Percentiles rank a stretch among this genome's conserved stretches.
These are phyloP conservation scores for Ophidiomyces ophidiicola DNA, from an alignment of 2,329 filamentous ascomycete species.

Conservation along the genomic window DNA sequence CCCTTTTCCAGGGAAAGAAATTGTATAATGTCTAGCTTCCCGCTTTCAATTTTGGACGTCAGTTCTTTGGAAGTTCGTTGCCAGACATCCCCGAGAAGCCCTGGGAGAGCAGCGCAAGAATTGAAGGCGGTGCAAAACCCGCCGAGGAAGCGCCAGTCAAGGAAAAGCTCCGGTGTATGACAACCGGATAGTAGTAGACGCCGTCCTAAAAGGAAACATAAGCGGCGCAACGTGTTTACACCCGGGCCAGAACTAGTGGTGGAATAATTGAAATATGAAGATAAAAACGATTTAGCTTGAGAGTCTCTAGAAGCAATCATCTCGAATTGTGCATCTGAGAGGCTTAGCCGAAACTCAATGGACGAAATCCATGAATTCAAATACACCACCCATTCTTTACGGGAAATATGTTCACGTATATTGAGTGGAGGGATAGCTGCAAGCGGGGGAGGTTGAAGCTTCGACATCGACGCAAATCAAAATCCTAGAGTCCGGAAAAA, in stretches of 20 bases:
- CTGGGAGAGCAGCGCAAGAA: conserved; percentile 45
- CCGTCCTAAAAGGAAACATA: conserved; percentile 52
- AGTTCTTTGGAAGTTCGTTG: conserved; percentile 24
- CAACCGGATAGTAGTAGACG: conserved; percentile 42
- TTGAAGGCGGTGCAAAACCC: conserved; percentile 56
- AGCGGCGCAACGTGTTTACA: conserved; percentile 45
- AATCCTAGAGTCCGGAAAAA: no score
- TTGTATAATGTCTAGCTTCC: conserved; percentile 25
- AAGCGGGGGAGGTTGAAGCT: conserved; percentile 50
- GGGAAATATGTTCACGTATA: conserved; percentile 53
- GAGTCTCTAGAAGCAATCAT: conserved; percentile 43
- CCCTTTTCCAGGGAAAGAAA: conserved; percentile 19
- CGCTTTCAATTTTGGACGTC: conserved; percentile 27
- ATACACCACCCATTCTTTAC: conserved; percentile 64
- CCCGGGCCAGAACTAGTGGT: conserved; percentile 24
- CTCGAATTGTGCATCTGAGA: conserved; percentile 46
- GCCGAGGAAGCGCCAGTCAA: conserved; percentile 57
- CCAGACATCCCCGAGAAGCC: conserved; percentile 42
- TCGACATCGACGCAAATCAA: conserved; percentile 35
- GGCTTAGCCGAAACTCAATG: conserved; percentile 50
- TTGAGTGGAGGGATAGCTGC: conserved; percentile 61
- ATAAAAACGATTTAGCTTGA: conserved; percentile 52
- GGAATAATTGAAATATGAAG: conserved; percentile 51
- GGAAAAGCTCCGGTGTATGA: conserved; percentile 37
- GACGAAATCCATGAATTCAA: conserved; percentile 65